Conservation (phyloP, 2,329 filamentous ascomycete genomes). For the Cercospora beticola region DNA sequence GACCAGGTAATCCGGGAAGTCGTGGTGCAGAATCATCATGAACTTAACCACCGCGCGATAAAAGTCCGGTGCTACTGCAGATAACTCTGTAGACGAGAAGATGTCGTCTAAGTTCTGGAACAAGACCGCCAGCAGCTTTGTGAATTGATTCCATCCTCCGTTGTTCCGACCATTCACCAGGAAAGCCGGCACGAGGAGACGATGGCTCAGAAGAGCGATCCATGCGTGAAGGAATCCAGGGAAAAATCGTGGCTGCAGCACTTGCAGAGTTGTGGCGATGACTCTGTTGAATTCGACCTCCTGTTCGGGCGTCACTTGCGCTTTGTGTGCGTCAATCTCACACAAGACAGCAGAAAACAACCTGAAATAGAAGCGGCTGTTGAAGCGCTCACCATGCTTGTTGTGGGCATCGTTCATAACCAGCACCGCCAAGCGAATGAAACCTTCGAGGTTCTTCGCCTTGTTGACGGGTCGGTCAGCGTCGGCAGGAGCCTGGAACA, state of each 20-base stretch:
- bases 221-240: constrained; percentile 84
- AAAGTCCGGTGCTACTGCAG: constrained; percentile 72
- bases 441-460: constrained; percentile 71
- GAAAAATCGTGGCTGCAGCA: constrained; percentile 72
- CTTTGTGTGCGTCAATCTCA: constrained; percentile 54
- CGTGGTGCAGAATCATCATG: constrained; percentile 82
- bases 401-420: constrained; percentile 83
- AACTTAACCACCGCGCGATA: constrained; percentile 83
- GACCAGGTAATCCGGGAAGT: constrained; percentile 89
- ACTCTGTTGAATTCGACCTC: constrained; percentile 65
- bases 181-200: constrained; percentile 77
- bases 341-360: constrained; percentile 81
- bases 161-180: constrained; percentile 51
- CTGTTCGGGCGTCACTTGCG: constrained; percentile 29
- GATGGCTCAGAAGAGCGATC: constrained; percentile 78
- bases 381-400: constrained; percentile 76
- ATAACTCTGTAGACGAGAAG: constrained; percentile 69
- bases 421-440: constrained; percentile 74
- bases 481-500: constrained; percentile 64
- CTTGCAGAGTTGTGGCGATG: constrained; percentile 69
- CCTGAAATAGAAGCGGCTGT: constrained; percentile 86
- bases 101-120: constrained; percentile 71
- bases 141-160: constrained; percentile 72
- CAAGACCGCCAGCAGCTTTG: constrained; percentile 55
- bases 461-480: constrained; percentile 62